These are phyloP conservation scores for Babesia caballi DNA, from an alignment of 169 alveolate species.

Conservation along the genomic window DNA sequence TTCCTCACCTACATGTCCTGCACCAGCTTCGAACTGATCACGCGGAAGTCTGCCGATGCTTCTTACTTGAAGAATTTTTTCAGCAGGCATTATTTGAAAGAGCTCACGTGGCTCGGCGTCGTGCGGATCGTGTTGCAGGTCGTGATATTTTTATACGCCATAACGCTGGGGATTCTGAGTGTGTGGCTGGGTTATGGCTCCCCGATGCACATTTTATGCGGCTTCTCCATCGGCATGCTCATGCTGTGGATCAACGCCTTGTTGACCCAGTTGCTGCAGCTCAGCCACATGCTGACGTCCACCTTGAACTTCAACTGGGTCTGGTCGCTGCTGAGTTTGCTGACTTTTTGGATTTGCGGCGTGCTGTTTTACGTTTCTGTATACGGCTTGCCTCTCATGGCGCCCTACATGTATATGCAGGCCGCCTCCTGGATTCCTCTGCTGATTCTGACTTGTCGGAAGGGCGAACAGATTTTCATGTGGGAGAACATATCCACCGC, in stretches of 20 bases:
- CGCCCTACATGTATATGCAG: conserved; percentile 51
- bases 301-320: conserved; percentile 55
- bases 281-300: conserved; percentile 47
- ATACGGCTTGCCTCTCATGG: conserved; percentile 49
- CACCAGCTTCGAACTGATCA: conserved; percentile 43
- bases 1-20: conserved; percentile 56
- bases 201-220: conserved; percentile 59
- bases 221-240: conserved; percentile 61
- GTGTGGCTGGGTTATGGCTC: conserved; percentile 44
- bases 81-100: conserved; percentile 33
- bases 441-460: conserved; percentile 31
- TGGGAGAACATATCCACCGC: conserved; percentile 39
- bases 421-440: conserved; percentile 37
- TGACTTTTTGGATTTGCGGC: conserved; percentile 61
- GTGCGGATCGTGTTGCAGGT: conserved; percentile 33
- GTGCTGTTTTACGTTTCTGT: conserved; percentile 54
- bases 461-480: conserved; percentile 43
- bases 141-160: conserved; percentile 22
- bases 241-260: conserved; percentile 46
- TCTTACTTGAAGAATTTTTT: conserved; percentile 39
- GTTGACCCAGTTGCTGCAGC: conserved; percentile 55
- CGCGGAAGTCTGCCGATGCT: conserved; percentile 49
- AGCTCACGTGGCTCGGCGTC: conserved; percentile 19
- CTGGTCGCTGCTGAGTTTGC: conserved; percentile 59
- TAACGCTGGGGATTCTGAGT: conserved; percentile 1